phyloP scores from a whole-genome alignment of 305 asterid species.

The Petunia hybrid region DNA sequence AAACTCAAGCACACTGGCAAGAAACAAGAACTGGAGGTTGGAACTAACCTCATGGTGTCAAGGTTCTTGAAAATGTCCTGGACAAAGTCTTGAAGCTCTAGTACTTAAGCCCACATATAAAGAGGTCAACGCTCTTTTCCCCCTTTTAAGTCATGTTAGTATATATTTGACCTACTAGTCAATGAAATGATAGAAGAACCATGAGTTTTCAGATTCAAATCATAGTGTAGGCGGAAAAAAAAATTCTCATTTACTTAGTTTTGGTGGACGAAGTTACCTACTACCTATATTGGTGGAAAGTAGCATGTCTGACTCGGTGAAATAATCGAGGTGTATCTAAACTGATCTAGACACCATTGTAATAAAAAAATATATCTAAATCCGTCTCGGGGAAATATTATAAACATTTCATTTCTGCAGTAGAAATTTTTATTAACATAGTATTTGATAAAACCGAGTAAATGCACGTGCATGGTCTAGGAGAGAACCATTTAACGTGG shows the following conservation, averaged over 20 bases:
- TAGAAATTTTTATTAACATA: not conserved
- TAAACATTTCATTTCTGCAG: not conserved
- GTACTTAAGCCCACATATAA: not conserved
- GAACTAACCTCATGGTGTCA: constrained; percentile 17
- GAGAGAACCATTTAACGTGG: not conserved
- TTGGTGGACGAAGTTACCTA: no score
- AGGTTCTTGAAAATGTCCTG: not conserved
- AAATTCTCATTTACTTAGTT: no score
- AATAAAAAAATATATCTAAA: no score
- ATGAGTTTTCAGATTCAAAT: no score
- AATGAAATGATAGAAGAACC: no score
- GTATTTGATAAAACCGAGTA: not conserved
- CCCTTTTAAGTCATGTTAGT: not conserved
- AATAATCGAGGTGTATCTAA: no score
- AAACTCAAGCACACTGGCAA: not conserved
- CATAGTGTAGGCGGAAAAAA: no score
- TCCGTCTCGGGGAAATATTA: no score
- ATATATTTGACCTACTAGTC: no score
- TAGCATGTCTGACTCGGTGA: no score
- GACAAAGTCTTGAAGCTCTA: not conserved
- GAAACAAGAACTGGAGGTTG: not conserved
- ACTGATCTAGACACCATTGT: no score
- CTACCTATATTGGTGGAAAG: no score
- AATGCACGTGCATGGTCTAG: not conserved
- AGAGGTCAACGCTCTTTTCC: constrained; percentile 23